A percentile compares a stretch with the other conserved stretches of the same genome.
These are phyloP conservation scores for Colletotrichum noveboracense DNA, from an alignment of 2,329 filamentous ascomycete species.

Conservation along the genomic window DNA sequence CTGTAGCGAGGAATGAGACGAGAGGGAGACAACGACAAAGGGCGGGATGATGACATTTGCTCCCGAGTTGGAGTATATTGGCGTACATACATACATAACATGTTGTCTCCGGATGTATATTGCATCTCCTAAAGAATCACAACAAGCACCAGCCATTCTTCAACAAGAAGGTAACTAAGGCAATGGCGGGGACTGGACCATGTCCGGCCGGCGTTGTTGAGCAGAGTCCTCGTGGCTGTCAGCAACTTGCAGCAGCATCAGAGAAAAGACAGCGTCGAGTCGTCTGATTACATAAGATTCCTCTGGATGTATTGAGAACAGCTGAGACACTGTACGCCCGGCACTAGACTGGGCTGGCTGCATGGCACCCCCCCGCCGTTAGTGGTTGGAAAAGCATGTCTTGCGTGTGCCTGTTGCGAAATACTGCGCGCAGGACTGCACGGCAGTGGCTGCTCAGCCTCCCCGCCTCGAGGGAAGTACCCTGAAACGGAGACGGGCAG, in stretches of 20 bases:
- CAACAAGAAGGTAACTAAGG: not conserved
- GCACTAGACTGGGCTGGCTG: not conserved
- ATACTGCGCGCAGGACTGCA: not conserved
- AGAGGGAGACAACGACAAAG: not conserved
- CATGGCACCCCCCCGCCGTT: not conserved
- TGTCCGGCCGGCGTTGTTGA: not conserved
- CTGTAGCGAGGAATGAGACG: not conserved
- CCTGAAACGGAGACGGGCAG: constrained; percentile 6
- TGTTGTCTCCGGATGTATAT: not conserved
- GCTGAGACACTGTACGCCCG: constrained; percentile 11
- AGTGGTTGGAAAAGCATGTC: not conserved
- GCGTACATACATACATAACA: not conserved
- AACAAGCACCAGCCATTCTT: not conserved
- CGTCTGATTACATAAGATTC: not conserved
- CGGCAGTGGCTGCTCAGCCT: constrained; percentile 2
- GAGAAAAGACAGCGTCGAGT: not conserved
- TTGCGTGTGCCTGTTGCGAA: not conserved
- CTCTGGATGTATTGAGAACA: not conserved
- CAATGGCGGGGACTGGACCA: not conserved
- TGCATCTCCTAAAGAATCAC: not conserved
- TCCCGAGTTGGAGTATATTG: not conserved
- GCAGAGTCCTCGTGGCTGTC: not conserved
- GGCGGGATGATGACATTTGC: not conserved
- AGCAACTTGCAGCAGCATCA: not conserved
- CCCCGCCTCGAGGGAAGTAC: not conserved